Base-by-base conservation (phyloP, 192 early-diverging fungal species). In the Physocladia obscura region DNA sequence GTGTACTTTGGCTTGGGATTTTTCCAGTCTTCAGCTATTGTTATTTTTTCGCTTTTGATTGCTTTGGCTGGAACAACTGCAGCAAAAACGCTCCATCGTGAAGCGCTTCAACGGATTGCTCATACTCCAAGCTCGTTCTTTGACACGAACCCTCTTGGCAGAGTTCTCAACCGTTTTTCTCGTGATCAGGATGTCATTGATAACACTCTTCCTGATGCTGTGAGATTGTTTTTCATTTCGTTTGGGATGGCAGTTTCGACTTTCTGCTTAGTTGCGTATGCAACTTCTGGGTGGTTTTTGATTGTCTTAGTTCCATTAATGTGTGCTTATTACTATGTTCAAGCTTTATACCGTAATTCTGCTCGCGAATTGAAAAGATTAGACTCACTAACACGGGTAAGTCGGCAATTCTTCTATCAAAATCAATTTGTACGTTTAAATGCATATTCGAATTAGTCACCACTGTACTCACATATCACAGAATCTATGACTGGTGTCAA, bases 101-200 rank as follows among this genome's bases (percentile, higher is more conserved):
- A 11, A 29, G 87, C 93, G 49, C 76, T 94, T 13, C 29, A 69
- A 13, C 77, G 85, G 30, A 82, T 95, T 19, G 58, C 93, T 60
- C 77, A 88, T 5, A 85, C 92, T 2, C 92, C 92, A 15, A 81
- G 88, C 54, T 77, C 79, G 2, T 95, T 97, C 79, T 93, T 89
- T 73, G 86, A 89, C 69, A 84, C 88, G 21, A 92, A 90, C 0
- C 90, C 90, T 5, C 70, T 91, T 1, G 90, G 90, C 19, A 78
- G 89, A 6, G 88, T 93, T 55, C 81, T 93, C 61, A 85, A 87
- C 73, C 76, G 87, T 2, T 80, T 87, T 69, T 84, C 80, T 21
- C 89, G 90, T 56, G 88, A 93, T 73, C 74, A 84, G 8, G 88
- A 90, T 77, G 49, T 72, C 6, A 62, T 72, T 27, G 70, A 72